phyloP scores from a whole-genome alignment of 2,329 filamentous ascomycete species.

The Biscogniauxia marginata region DNA sequence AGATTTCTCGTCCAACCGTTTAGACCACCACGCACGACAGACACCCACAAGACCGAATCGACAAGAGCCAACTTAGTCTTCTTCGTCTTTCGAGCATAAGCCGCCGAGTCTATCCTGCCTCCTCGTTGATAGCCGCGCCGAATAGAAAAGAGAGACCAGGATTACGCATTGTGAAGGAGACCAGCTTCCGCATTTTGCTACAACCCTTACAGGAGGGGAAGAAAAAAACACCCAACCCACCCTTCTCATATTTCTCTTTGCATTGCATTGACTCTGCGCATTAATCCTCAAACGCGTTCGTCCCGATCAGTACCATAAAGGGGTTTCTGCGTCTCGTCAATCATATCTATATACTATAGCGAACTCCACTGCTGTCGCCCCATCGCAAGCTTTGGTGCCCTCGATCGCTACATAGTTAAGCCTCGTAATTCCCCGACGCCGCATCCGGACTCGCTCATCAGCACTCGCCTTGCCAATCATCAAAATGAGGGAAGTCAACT shows the following conservation, averaged over 20 bases:
- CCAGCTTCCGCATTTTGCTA: slow-evolving; percentile 18
- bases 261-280: slow-evolving; percentile 24
- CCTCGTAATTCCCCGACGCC: slow-evolving; percentile 14
- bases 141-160: slow-evolving; percentile 8
- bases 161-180: slow-evolving; percentile 28
- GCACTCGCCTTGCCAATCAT: slow-evolving; percentile 12
- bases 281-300: slow-evolving; percentile 25
- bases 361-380: slow-evolving; percentile 8
- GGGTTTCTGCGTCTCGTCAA: slow-evolving; percentile 19
- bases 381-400: slow-evolving; percentile 6
- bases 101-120: slow-evolving; percentile 5
- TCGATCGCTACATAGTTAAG: slow-evolving; percentile 4
- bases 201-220: not conserved
- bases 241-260: slow-evolving; percentile 8
- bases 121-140: slow-evolving; percentile 8
- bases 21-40: slow-evolving; percentile 10
- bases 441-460: slow-evolving; percentile 27
- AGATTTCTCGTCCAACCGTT: slow-evolving; percentile 18
- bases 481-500: slow-evolving; percentile 99
- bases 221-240: slow-evolving; percentile 10
- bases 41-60: slow-evolving; percentile 12
- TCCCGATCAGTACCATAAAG: slow-evolving; percentile 18
- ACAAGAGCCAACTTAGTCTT: slow-evolving; percentile 4
- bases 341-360: slow-evolving; percentile 27
- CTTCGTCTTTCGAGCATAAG: slow-evolving; percentile 5